Evolutionary conservation across 1,139 yeast species (phyloP).

Genomic region (Kodamaea derodonti): DNA sequence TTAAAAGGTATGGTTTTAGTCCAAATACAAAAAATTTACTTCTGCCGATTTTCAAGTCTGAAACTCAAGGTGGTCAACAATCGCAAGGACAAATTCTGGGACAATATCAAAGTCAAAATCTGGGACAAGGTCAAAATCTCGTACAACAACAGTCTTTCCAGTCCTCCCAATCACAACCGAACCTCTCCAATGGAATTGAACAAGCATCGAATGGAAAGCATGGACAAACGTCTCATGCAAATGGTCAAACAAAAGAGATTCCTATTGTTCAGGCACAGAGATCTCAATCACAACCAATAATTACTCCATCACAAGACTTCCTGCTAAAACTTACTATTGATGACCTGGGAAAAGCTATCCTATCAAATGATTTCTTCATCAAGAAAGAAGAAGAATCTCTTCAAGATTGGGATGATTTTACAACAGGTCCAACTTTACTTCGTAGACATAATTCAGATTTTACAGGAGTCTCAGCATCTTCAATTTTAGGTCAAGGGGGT

Average conservation of each 20-base stretch:
- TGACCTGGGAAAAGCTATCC: slow-evolving; percentile 46
- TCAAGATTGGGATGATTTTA: neutral
- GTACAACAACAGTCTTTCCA: too few relatives aligned
- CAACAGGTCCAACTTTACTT: slow-evolving; percentile 13
- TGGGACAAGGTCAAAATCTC: too few relatives aligned
- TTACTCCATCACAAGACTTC: slow-evolving; percentile 23
- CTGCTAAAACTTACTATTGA: slow-evolving; percentile 38
- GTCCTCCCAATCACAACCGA: too few relatives aligned
- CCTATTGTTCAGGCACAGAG: too few relatives aligned
- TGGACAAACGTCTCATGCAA: too few relatives aligned
- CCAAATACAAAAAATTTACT: slow-evolving; percentile 19
- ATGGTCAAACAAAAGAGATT: too few relatives aligned
- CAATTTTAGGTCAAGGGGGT: slow-evolving; percentile 7
- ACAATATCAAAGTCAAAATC: too few relatives aligned
- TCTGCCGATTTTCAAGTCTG: slow-evolving; percentile 20
- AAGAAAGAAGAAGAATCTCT: neutral
- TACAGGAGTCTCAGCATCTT: slow-evolving; percentile 17
- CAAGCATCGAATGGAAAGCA: too few relatives aligned
- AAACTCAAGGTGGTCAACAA: neutral
- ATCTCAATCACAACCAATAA: too few relatives aligned
- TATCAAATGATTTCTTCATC: slow-evolving; percentile 23
- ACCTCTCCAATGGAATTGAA: too few relatives aligned
- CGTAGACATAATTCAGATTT: slow-evolving; percentile 33
- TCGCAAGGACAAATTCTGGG: neutral
- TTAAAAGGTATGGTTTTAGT: slow-evolving; percentile 12